A percentile compares a stretch with the other conserved stretches of the same genome.
Evolutionary conservation across 2,329 filamentous ascomycete species (phyloP).

Genomic region (Ceratocystis huliohia): DNA sequence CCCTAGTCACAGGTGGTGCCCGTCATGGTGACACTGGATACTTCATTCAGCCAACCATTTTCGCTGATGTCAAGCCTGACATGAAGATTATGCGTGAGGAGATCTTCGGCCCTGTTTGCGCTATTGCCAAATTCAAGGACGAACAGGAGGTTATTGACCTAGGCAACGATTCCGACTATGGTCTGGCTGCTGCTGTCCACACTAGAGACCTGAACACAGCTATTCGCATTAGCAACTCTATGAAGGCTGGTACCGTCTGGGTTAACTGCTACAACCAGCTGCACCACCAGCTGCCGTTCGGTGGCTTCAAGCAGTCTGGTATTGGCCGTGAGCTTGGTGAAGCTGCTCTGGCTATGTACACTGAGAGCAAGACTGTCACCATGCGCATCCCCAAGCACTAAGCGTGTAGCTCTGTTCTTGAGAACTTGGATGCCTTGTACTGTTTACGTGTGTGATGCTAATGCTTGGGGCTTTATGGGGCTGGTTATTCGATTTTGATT

Average conservation of each 20-base stretch:
- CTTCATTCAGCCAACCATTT: constrained; percentile 27
- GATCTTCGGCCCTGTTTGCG: constrained; percentile 51
- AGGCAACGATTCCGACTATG: constrained; percentile 38
- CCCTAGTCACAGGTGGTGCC: constrained; percentile 26
- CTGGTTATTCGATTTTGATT: constrained; percentile 1
- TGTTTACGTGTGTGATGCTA: constrained; percentile 9
- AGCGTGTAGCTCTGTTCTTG: not conserved
- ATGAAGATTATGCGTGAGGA: constrained; percentile 45
- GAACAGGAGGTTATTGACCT: constrained; percentile 28
- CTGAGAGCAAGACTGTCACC: constrained; percentile 23
- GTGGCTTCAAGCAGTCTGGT: constrained; percentile 23
- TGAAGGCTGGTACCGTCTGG: constrained; percentile 49
- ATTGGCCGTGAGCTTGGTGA: constrained; percentile 22
- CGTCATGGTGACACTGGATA: constrained; percentile 27
- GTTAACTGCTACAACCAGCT: constrained; percentile 39
- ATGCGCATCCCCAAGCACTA: constrained; percentile 19
- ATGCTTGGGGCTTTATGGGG: constrained; percentile 9
- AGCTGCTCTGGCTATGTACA: constrained; percentile 23
- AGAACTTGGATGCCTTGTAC: not conserved
- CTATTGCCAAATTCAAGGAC: constrained; percentile 35
- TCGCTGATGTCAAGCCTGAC: constrained; percentile 25
- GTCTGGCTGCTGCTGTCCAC: constrained; percentile 44
- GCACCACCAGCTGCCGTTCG: constrained; percentile 23
- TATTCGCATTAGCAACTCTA: constrained; percentile 35
- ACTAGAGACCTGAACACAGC: constrained; percentile 40